Conservation (phyloP, 2,329 filamentous ascomycete species). For the Cercospora zeina region DNA sequence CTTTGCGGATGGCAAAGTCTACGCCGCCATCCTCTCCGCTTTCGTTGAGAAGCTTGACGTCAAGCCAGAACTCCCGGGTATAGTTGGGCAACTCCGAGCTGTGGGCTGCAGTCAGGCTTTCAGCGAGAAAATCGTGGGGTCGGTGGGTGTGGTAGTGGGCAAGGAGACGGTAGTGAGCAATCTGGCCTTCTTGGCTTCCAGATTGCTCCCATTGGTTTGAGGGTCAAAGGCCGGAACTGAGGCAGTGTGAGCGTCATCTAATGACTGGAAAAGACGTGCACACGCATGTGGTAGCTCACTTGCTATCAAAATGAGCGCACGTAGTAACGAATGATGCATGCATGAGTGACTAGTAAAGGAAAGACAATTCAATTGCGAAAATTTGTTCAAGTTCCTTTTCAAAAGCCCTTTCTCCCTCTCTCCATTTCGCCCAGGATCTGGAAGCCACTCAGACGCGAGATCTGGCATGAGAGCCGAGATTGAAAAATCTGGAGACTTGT, state of each 20-base stretch:
- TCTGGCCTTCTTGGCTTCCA: conserved; percentile 61
- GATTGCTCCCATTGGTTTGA: conserved; percentile 50
- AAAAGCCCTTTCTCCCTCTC: not conserved
- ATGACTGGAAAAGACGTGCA: not conserved
- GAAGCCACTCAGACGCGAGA: not conserved
- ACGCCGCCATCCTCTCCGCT: conserved; percentile 58
- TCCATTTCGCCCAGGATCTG: not conserved
- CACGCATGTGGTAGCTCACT: not conserved
- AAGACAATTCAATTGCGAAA: not conserved
- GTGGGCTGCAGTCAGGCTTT: conserved; percentile 50
- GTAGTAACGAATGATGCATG: not conserved
- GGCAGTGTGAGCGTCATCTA: not conserved
- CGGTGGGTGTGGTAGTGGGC: conserved; percentile 50
- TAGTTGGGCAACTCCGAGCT: conserved; percentile 44
- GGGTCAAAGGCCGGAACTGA: not conserved
- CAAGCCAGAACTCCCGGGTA: conserved; percentile 15
- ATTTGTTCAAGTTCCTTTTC: not conserved
- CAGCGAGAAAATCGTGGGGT: conserved; percentile 46
- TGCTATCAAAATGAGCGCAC: not conserved
- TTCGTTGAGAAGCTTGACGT: conserved; percentile 38
- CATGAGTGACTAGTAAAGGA: not conserved
- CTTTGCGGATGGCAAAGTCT: conserved; percentile 57
- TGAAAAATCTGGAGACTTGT: too few relatives aligned
- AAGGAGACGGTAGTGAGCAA: conserved; percentile 57
- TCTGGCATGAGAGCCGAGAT: not conserved